These are phyloP conservation scores for Mycosphaerella sp. DNA, from an alignment of 2,329 filamentous ascomycete species.

Conservation along the genomic window DNA sequence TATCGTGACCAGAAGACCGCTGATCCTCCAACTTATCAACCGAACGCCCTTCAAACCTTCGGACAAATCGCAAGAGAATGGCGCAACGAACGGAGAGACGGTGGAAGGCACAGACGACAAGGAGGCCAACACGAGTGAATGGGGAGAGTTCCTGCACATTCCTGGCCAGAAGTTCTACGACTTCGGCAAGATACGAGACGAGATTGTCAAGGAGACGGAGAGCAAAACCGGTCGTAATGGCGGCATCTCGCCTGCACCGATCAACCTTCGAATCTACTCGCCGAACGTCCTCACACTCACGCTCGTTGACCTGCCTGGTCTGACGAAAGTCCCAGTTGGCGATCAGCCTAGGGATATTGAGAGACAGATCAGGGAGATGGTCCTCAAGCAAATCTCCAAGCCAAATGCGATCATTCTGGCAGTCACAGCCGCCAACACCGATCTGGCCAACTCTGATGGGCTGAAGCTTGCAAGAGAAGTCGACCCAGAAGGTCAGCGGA, in stretches of 20 bases:
- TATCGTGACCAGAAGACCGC: constrained; percentile 91
- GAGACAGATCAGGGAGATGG: constrained; percentile 94
- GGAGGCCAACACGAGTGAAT: constrained; percentile 88
- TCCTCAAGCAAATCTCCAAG: constrained; percentile 97
- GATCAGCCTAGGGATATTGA: constrained; percentile 97
- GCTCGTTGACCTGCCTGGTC: constrained; percentile 87
- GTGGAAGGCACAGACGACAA: constrained; percentile 66
- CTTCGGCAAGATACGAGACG: constrained; percentile 96
- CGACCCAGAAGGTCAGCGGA: constrained; percentile 93
- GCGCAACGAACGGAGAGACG: constrained; percentile 65
- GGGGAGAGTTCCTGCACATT: constrained; percentile 98
- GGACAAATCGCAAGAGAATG: constrained; percentile 61
- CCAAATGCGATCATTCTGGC: constrained; percentile 96
- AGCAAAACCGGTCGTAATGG: constrained; percentile 94
- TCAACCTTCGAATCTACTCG: constrained; percentile 97
- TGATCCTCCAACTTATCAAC: constrained; percentile 98
- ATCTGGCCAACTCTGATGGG: constrained; percentile 97
- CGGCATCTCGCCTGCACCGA: constrained; percentile 91
- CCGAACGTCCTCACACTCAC: constrained; percentile 96
- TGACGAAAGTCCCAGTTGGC: constrained; percentile 94
- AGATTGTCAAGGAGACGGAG: constrained; percentile 95
- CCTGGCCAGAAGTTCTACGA: constrained; percentile 96
- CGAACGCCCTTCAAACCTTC: constrained; percentile 49
- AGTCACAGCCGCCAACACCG: constrained; percentile 92
- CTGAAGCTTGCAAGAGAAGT: constrained; percentile 94